Base-by-base conservation (phyloP, 2,329 filamentous ascomycete genomes). In the Chaetomiaceae sp. region DNA sequence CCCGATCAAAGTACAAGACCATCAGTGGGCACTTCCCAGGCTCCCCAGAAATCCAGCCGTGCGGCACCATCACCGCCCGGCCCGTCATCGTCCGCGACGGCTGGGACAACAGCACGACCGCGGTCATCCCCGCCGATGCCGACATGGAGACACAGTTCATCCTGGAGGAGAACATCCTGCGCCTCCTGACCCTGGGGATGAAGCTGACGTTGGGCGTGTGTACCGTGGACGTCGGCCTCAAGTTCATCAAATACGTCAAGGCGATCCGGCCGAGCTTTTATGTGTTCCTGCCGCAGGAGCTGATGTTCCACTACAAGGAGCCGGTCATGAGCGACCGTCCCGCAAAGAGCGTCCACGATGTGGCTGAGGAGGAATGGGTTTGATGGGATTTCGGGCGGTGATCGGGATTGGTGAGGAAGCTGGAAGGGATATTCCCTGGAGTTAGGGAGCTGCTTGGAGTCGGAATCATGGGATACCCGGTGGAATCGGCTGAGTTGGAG, bases 241-340 rank as follows among this genome's bases (percentile, higher is more conserved):
- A 72, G 55, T 89, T 86, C 63, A 78, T 90, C 63, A 84, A 83
- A 62, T 67, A 73, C 2, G 64, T 85, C 14, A 63, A 70, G 23
- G 73, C 73, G 0, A 63, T 84, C 10, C 76, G 78, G 50, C 81
- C 81, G 3, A 78, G 77, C 0, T 87, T 86, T 62, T 81, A 86
- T 62, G 77, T 73, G 0, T 80, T 81, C 50, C 69, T 90, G 21
- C 76, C 79, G 1, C 88, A 91, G 63, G 79, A 85, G 58, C 69
- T 87, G 57, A 87, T 91, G 83, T 60, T 74, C 19, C 66, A 74
- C 16, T 90, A 79, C 76, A 87, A 82, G 64, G 68, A 77, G 20
- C 83, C 84, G 0, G 62, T 63, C 3, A 59, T 59, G 1, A 70
- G 70, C 23, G 66, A 73, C 13, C 71, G 76, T 0, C 72, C 73